A percentile compares a stretch with the other conserved stretches of the same genome.
Evolutionary conservation across 257 asterid genomes (phyloP).

Genomic region (Fraxinus pennsylvanica): DNA sequence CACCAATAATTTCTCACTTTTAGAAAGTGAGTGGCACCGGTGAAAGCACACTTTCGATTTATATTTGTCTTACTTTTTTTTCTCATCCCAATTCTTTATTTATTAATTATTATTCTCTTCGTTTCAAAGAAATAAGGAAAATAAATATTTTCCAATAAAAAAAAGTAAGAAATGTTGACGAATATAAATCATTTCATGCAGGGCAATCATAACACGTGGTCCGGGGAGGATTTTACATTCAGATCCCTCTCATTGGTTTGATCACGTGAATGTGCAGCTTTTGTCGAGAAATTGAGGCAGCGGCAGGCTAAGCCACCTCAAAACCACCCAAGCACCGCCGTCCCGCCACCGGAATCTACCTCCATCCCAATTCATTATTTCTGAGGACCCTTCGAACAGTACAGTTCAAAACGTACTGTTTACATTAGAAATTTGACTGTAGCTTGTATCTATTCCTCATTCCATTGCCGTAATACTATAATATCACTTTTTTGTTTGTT

Average conservation of each 20-base stretch:
- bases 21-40: constrained; percentile 37
- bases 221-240: constrained; percentile 32
- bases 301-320: constrained; percentile 25
- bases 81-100: constrained; percentile 8
- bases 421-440: not conserved
- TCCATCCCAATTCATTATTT: not conserved
- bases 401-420: not conserved
- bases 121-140: not conserved
- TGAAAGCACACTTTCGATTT: constrained; percentile 27
- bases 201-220: constrained; percentile 39
- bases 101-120: not conserved
- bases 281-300: constrained; percentile 41
- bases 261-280: constrained; percentile 50
- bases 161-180: constrained; percentile 2
- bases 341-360: not conserved
- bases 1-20: constrained; percentile 30
- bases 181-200: not conserved
- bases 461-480: not conserved
- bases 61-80: constrained; percentile 12
- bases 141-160: not conserved
- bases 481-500: not conserved
- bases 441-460: not conserved
- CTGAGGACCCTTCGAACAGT: not conserved
- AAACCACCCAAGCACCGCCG: constrained; percentile 18
- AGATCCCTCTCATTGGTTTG: constrained; percentile 38